A percentile compares a stretch with the other conserved stretches of the same genome.
Conservation (phyloP, 768 basidiomycete species). For the Boletus rufocinnamomeus region DNA sequence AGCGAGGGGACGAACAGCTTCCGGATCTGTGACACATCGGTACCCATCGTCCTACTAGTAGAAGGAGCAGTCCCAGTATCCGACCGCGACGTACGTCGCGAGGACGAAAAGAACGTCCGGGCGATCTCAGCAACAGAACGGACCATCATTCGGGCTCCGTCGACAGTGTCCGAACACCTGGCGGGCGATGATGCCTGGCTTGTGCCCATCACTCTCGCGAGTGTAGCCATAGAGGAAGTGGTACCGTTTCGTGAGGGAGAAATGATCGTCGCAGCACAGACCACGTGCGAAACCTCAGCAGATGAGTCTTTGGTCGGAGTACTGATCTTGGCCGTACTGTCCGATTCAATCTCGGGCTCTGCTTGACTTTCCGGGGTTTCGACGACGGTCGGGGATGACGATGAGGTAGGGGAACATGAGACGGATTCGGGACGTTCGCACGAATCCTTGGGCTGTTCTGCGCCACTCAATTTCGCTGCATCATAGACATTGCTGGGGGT, state of each 20-base stretch:
- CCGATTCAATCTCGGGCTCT: background rate
- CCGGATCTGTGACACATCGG: background rate
- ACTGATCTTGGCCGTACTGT: background rate
- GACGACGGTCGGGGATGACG: background rate
- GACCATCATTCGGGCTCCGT: background rate
- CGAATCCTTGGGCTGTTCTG: background rate
- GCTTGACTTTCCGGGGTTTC: background rate
- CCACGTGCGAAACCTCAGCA: background rate
- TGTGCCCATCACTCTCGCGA: background rate
- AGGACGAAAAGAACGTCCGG: background rate
- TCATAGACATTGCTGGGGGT: background rate
- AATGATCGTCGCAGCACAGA: background rate
- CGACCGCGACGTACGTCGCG: background rate
- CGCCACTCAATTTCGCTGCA: too few relatives aligned
- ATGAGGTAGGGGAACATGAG: background rate
- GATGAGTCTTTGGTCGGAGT: background rate
- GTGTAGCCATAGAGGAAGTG: background rate
- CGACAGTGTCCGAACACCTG: background rate
- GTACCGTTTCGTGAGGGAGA: background rate
- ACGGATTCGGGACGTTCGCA: background rate
- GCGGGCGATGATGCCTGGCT: background rate
- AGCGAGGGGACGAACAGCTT: constrained; percentile 10
- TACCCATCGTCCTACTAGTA: background rate
- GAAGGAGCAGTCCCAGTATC: too few relatives aligned
- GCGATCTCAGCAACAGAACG: background rate